phyloP scores from a whole-genome alignment of 352 stramenopile genomes.

The Phytopythium litorale region DNA sequence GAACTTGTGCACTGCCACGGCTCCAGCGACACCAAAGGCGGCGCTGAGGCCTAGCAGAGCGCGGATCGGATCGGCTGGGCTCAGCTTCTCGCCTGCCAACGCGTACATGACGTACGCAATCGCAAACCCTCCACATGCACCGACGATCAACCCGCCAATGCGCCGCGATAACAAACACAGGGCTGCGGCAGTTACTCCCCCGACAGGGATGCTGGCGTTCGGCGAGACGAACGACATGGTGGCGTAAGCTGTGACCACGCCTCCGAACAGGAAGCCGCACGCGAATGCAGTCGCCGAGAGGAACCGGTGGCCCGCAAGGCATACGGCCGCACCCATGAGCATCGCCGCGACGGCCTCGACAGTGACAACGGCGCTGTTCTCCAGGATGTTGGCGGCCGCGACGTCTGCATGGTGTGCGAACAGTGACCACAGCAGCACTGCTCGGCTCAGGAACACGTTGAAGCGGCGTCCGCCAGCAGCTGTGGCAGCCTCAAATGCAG shows the following conservation, averaged over 20 bases:
- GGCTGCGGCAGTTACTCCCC: neutral
- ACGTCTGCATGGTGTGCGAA: neutral
- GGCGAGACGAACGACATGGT: neutral
- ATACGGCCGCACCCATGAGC: constrained; percentile 26
- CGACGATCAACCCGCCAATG: neutral
- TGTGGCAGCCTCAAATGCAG: no score
- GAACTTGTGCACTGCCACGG: neutral
- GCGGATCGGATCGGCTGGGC: neutral
- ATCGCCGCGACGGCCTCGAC: constrained; percentile 29
- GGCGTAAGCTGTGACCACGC: neutral
- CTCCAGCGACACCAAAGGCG: neutral
- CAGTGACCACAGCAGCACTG: neutral
- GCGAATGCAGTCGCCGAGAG: neutral
- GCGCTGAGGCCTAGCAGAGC: neutral
- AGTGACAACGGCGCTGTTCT: constrained; percentile 12
- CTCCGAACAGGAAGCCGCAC: neutral
- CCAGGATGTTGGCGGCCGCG: neutral
- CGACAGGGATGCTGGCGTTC: neutral
- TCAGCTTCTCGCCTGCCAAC: neutral
- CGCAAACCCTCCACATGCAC: neutral
- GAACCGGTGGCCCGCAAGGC: constrained; percentile 6
- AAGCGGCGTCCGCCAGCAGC: neutral
- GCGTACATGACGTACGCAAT: neutral
- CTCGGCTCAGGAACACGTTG: neutral
- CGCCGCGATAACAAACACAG: neutral